A percentile compares a stretch with the other conserved stretches of the same genome.
phyloP scores from a whole-genome alignment of 129 eudicot species.

The Centella asiatica region DNA sequence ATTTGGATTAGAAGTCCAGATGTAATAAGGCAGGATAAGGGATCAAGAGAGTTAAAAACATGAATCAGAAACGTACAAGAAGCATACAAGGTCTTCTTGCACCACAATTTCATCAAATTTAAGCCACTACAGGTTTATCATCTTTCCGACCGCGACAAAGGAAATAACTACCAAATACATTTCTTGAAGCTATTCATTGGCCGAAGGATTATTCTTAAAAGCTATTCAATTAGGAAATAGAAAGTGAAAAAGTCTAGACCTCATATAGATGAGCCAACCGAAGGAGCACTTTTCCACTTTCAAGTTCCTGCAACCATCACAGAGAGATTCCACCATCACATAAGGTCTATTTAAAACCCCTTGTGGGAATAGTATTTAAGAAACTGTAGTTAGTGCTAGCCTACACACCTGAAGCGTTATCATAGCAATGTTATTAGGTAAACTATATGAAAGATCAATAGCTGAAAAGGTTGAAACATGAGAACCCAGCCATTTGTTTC shows the following conservation, averaged over 20 bases:
- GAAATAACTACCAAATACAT: no score
- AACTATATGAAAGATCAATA: slow-evolving; percentile 69
- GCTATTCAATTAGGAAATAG: neutral
- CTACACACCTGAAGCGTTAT: slow-evolving; percentile 72
- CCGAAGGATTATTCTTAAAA: neutral
- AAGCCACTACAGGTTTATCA: neutral
- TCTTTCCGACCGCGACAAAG: neutral
- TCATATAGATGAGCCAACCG: slow-evolving; percentile 94
- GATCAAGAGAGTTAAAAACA: neutral
- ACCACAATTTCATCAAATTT: neutral
- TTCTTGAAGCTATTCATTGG: no score
- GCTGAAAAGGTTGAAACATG: slow-evolving; percentile 69
- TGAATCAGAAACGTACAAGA: no score
- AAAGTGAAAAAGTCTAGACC: slow-evolving; percentile 38
- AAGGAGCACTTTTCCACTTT: slow-evolving; percentile 68
- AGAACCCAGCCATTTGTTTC: slow-evolving; percentile 53
- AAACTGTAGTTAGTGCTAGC: neutral
- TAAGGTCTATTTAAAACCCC: neutral
- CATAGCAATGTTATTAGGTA: slow-evolving; percentile 71
- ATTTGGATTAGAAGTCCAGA: neutral
- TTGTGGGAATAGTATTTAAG: neutral
- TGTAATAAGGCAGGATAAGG: neutral
- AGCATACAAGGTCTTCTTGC: neutral
- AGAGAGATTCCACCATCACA: neutral
- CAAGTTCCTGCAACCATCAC: slow-evolving; percentile 63